Evolutionary conservation across 768 basidiomycete genomes (phyloP), one percentile per base, ranked within the genome.

Genomic region (Kwoniella sp.): DNA sequence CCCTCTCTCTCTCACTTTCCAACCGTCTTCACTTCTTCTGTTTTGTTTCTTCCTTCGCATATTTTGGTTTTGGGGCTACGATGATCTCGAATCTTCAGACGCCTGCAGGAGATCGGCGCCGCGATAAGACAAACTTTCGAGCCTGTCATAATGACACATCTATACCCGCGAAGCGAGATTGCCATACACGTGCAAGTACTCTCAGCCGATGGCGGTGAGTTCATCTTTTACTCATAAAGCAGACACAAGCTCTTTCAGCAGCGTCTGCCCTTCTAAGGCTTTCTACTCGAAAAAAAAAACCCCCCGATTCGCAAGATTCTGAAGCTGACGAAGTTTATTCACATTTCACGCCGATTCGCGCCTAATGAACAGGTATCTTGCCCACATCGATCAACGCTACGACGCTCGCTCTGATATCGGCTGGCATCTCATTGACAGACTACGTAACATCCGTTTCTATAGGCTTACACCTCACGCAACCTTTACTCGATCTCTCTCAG

Each of bases 121-220:
- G 86, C 88, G 24, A 88, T 98, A 67, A 90, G 91, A 81, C 88
- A 91, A 29, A 98, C 96, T 0, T 98, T 99, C 77, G 95, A 98
- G 76, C 92, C 94, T 46, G 92, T 95, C 59, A 86, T 99, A 24
- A 90, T 92, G 77, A 89, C 90, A 7, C 85, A 85, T 64, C 85
- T 99, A 51, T 97, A 96, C 81, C 95, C 95, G 22, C 88, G 96
- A 53, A 90, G 90, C 33, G 88, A 93, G 78, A 96, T 99, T 78
- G 91, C 95, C 81, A 88, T 99, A 64, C 90, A 88, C 79, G 84
- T 99, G 7, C 92, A 95, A 79, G 88, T 99, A 27, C 82, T 96
- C 40, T 91, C 96, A 70, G 90, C 93, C 76, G 96, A 99, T 73
- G 96, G 96, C 44, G 82, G 83, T 81, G 56, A 44, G 79, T 73